A percentile compares a stretch with the other conserved stretches of the same genome.
phyloP scores from a whole-genome alignment of 2,329 filamentous ascomycete species.

The Lachnellula subtilissima region DNA sequence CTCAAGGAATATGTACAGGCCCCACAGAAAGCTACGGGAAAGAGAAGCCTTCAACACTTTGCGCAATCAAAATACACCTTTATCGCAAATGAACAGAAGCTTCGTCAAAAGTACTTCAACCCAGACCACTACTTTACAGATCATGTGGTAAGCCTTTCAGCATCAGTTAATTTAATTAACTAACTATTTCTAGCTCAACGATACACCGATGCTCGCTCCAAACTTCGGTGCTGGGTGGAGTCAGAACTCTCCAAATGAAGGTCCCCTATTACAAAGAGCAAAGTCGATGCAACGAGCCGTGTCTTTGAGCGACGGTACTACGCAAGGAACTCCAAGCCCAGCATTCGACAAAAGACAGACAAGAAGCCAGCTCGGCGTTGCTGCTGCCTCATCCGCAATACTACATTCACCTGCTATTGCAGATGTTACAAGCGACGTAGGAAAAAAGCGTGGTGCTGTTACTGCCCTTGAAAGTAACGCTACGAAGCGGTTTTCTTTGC shows the following conservation, averaged over 20 bases:
- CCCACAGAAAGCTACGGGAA: neutral
- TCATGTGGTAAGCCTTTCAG: constrained; percentile 3
- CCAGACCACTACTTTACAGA: constrained; percentile 11
- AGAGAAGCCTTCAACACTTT: neutral
- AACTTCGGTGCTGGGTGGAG: neutral
- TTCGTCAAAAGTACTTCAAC: constrained; percentile 9
- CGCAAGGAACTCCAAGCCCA: constrained; percentile 18
- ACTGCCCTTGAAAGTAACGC: neutral
- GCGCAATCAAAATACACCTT: constrained; percentile 4
- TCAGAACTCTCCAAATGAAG: neutral
- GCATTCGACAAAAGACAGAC: neutral
- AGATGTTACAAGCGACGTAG: neutral
- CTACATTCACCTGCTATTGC: neutral
- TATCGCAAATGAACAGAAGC: constrained; percentile 6
- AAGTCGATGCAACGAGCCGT: neutral
- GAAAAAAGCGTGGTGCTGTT: neutral
- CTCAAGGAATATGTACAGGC: neutral
- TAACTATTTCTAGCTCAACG: neutral
- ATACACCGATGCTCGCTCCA: neutral
- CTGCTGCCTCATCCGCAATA: neutral
- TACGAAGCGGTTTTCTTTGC: neutral
- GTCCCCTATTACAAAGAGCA: neutral
- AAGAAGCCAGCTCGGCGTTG: neutral
- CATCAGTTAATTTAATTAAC: neutral
- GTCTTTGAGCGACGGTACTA: constrained; percentile 6